These are phyloP conservation scores for Atkinsonella texensis DNA, from an alignment of 2,329 filamentous ascomycete species.

Conservation along the genomic window DNA sequence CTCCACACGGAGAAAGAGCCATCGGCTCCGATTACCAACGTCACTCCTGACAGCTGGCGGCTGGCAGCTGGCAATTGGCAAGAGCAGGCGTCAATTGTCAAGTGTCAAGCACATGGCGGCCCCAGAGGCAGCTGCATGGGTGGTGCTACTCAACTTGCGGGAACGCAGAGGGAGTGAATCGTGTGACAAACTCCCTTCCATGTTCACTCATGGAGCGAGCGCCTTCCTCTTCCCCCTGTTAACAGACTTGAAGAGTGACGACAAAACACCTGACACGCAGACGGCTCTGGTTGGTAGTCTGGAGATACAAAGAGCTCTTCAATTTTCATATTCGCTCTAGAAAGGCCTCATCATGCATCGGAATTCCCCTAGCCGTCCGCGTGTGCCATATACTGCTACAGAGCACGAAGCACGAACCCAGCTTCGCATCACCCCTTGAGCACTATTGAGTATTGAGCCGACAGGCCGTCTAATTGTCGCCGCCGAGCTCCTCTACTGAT, in stretches of 20 bases:
- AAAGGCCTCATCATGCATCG: neutral
- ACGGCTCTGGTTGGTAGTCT: neutral
- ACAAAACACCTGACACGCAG: neutral
- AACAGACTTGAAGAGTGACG: too few species aligned
- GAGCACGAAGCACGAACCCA: neutral
- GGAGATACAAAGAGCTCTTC: neutral
- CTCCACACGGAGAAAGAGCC: slow-evolving; percentile 3
- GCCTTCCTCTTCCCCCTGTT: neutral
- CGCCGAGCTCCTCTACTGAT: neutral
- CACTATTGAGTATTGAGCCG: neutral
- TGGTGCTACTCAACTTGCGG: neutral
- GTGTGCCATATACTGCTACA: neutral
- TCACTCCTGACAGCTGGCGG: neutral
- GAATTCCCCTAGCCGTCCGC: slow-evolving; percentile 5
- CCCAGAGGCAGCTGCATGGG: neutral
- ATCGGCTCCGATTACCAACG: neutral
- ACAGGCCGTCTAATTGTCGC: neutral
- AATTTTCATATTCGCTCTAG: neutral
- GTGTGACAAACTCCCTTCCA: neutral
- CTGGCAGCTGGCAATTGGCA: slow-evolving; percentile 4
- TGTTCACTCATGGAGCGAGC: neutral
- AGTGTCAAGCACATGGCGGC: slow-evolving; percentile 1
- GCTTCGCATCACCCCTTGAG: neutral
- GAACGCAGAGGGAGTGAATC: neutral
- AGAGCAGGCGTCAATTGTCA: neutral